phyloP scores from a whole-genome alignment of 768 basidiomycete species.

The Termitomyces sp. region DNA sequence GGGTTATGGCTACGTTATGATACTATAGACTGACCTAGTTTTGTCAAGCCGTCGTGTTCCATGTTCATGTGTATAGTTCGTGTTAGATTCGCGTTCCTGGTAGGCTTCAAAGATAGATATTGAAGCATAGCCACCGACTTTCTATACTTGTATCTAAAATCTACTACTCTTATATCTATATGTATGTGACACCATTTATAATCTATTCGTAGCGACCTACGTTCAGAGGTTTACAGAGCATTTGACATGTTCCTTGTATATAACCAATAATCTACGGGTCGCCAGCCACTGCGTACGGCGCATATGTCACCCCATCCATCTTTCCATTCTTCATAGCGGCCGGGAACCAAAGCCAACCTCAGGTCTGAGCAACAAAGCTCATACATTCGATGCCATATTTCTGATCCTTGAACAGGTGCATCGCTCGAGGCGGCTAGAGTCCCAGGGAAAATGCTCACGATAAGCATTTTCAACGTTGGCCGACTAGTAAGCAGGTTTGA shows the following conservation, averaged over 20 bases:
- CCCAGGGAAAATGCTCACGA: conserved; percentile 26
- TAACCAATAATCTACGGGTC: conserved; percentile 16
- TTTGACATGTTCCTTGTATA: background rate
- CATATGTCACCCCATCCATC: conserved; percentile 17
- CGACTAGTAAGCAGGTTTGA: conserved; percentile 20
- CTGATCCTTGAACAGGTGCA: conserved; percentile 15
- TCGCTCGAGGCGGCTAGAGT: conserved; percentile 6
- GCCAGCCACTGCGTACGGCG: conserved; percentile 12
- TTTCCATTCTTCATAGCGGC: conserved; percentile 18
- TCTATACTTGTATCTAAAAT: too few species aligned
- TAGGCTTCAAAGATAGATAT: too few species aligned
- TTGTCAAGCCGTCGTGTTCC: background rate
- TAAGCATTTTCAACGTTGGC: conserved; percentile 26
- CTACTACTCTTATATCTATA: too few species aligned
- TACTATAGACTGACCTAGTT: background rate
- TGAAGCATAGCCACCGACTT: background rate
- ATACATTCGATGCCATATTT: conserved; percentile 20
- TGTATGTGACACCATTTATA: background rate
- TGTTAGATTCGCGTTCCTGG: background rate
- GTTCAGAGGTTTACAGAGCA: background rate
- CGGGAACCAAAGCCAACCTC: conserved; percentile 19
- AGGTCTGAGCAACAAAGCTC: conserved; percentile 16
- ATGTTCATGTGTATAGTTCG: background rate
- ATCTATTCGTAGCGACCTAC: background rate
- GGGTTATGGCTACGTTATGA: background rate